These are phyloP conservation scores for Glomus cerebriforme DNA, from an alignment of 192 early-diverging fungal genomes.

Conservation along the genomic window DNA sequence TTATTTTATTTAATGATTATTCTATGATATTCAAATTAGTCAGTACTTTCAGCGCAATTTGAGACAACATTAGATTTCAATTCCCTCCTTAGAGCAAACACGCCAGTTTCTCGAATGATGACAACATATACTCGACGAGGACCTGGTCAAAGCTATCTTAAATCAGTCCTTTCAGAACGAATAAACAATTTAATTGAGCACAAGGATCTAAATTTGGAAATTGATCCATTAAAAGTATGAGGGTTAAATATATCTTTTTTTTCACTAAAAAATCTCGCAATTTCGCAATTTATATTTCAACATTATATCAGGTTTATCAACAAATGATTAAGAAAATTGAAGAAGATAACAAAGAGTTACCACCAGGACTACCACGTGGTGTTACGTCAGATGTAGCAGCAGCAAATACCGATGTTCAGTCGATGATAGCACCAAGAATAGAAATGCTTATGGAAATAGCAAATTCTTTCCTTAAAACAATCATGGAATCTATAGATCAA, in stretches of 20 bases:
- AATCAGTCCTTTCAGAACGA: conserved; percentile 77
- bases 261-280: neutral
- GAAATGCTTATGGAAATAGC: conserved; percentile 85
- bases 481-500: conserved; percentile 77
- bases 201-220: conserved; percentile 86
- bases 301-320: conserved; percentile 64
- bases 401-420: conserved; percentile 79
- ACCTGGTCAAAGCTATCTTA: conserved; percentile 91
- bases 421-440: conserved; percentile 80
- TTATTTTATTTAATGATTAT: neutral
- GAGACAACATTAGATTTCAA: conserved; percentile 88
- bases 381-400: conserved; percentile 83
- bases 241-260: neutral
- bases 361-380: conserved; percentile 68
- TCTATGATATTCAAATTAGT: conserved; percentile 35
- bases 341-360: conserved; percentile 57
- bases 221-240: conserved; percentile 87
- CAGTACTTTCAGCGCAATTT: conserved; percentile 90
- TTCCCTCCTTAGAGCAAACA: conserved; percentile 89
- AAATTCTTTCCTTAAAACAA: conserved; percentile 81
- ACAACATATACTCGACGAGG: conserved; percentile 94
- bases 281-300: neutral
- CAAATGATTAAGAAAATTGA: conserved; percentile 81
- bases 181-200: conserved; percentile 81
- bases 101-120: conserved; percentile 97